Evolutionary conservation across 768 basidiomycete species (phyloP).

Genomic region (Punctularia strigosozonata): DNA sequence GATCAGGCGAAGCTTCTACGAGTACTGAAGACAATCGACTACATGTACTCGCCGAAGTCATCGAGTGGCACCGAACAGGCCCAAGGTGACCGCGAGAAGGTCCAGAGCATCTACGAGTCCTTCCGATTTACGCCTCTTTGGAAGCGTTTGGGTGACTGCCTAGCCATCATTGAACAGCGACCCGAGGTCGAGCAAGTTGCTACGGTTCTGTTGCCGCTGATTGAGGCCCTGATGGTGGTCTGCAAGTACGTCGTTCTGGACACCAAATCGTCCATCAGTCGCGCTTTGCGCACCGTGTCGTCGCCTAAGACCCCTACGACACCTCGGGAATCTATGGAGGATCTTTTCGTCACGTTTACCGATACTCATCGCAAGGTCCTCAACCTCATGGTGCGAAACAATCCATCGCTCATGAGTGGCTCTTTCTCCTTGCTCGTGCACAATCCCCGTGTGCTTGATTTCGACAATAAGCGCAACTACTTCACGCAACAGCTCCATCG

Average conservation of each 20-base stretch:
- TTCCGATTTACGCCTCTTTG: constrained; percentile 88
- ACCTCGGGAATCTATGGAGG: constrained; percentile 71
- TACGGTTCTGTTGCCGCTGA: constrained; percentile 85
- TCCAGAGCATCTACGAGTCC: constrained; percentile 80
- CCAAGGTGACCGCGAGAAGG: constrained; percentile 61
- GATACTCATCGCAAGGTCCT: constrained; percentile 88
- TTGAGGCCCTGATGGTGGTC: constrained; percentile 96
- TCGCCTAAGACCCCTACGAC: constrained; percentile 60
- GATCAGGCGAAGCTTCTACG: constrained; percentile 93
- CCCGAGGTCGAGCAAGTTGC: constrained; percentile 79
- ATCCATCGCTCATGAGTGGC: constrained; percentile 95
- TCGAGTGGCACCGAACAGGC: constrained; percentile 25
- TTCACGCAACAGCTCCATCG: constrained; percentile 88
- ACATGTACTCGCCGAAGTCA: constrained; percentile 71
- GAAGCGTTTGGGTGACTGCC: constrained; percentile 82
- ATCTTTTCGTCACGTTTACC: constrained; percentile 88
- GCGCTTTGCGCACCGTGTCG: constrained; percentile 47
- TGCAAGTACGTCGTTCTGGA: constrained; percentile 95
- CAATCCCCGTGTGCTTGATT: constrained; percentile 94
- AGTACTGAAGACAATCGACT: constrained; percentile 94
- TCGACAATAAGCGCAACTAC: constrained; percentile 98
- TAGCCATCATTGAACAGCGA: constrained; percentile 71
- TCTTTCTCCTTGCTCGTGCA: constrained; percentile 94
- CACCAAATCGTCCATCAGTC: constrained; percentile 40
- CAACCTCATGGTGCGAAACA: constrained; percentile 96